These are phyloP conservation scores for Tillandsia leiboldiana DNA, from an alignment of 176 grass and related monocot species.

Conservation along the genomic window DNA sequence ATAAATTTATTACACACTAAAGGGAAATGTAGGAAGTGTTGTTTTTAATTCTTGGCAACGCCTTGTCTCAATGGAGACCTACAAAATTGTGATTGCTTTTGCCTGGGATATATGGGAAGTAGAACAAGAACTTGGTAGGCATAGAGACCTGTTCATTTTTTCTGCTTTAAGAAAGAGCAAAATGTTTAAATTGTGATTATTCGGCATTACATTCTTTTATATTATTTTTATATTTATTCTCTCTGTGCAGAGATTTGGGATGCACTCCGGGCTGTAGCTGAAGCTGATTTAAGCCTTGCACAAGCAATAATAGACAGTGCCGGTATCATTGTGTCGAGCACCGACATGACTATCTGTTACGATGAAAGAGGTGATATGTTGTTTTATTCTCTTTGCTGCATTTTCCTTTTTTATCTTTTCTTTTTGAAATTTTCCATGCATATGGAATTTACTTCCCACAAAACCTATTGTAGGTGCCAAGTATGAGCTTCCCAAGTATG, in stretches of 20 bases:
- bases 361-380: slow-evolving; percentile 67
- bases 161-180: not conserved
- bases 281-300: slow-evolving; percentile 62
- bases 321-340: slow-evolving; percentile 73
- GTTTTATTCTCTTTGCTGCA: not conserved
- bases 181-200: not conserved
- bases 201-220: slow-evolving; percentile 8
- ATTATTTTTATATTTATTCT: slow-evolving; percentile 2
- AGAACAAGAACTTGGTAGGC: not conserved
- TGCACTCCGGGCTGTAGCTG: slow-evolving; percentile 73
- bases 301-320: slow-evolving; percentile 90
- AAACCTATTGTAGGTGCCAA: slow-evolving; percentile 59
- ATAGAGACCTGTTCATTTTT: not conserved
- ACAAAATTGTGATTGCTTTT: not conserved
- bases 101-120: too few species aligned
- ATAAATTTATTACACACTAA: too few species aligned
- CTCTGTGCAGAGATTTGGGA: slow-evolving; percentile 82
- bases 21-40: too few species aligned
- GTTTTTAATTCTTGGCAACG: too few species aligned
- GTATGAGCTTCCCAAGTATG: slow-evolving; percentile 87
- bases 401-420: not conserved
- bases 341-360: slow-evolving; percentile 82
- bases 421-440: not conserved
- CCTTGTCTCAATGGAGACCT: too few species aligned
- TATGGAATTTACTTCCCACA: slow-evolving; percentile 5